Percentiles rank a stretch among this genome's conserved stretches.
phyloP scores from a whole-genome alignment of 2,329 filamentous ascomycete species.

The Penicillium sp. region DNA sequence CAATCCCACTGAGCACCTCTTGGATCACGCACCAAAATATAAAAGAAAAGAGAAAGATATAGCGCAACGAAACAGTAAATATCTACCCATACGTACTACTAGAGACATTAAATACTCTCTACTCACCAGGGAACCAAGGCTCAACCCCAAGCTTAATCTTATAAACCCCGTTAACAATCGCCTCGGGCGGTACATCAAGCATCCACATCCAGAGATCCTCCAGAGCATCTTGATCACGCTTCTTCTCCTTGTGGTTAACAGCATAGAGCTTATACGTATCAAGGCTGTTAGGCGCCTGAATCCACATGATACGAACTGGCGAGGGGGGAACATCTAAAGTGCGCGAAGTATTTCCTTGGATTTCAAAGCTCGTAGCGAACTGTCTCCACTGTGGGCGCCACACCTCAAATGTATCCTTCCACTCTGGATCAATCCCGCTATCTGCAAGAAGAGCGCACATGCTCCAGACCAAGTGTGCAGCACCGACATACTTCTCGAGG shows the following conservation, averaged over 20 bases:
- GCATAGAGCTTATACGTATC: neutral
- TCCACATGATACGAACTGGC: neutral
- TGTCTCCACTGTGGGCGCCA: neutral
- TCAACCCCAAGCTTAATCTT: neutral
- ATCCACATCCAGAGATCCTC: neutral
- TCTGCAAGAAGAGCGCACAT: constrained; percentile 3
- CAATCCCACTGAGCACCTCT: no score
- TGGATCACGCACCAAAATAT: neutral
- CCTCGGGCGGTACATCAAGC: neutral
- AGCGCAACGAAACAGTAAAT: neutral
- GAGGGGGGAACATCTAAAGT: neutral
- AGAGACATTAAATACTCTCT: neutral
- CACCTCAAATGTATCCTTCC: neutral
- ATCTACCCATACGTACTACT: neutral
- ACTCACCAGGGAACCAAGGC: constrained; percentile 2
- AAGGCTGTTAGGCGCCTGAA: neutral
- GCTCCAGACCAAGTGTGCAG: neutral
- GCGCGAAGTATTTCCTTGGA: neutral
- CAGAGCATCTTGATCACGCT: neutral
- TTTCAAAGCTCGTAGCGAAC: neutral
- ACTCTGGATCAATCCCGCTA: neutral
- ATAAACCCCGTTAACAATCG: neutral
- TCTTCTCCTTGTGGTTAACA: neutral
- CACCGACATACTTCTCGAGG: neutral
- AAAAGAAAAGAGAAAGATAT: neutral